These are phyloP conservation scores for Leonotis leonurus DNA, from an alignment of 257 asterid species.

Conservation along the genomic window DNA sequence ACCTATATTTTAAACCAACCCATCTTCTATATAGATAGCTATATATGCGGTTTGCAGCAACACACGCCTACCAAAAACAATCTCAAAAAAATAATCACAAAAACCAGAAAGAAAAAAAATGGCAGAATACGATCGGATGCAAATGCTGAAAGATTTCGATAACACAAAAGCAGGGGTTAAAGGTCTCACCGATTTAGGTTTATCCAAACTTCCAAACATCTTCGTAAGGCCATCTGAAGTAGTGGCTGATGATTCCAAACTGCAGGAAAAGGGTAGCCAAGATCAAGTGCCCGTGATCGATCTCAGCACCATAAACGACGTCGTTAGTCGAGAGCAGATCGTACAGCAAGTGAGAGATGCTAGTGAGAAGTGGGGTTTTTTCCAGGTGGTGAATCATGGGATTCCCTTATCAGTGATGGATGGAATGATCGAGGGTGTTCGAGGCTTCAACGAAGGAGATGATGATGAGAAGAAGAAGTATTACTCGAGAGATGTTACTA, in stretches of 20 bases:
- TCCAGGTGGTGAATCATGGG: conserved; percentile 45
- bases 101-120: too few species aligned
- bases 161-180: conserved; percentile 50
- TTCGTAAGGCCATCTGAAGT: conserved; percentile 34
- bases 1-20: too few species aligned
- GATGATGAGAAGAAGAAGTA: conserved; percentile 34
- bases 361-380: conserved; percentile 41
- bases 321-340: conserved; percentile 4
- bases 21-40: too few species aligned
- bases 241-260: background rate
- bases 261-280: background rate
- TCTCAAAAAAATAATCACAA: too few species aligned
- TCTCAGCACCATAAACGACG: conserved; percentile 11
- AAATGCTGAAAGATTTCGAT: conserved; percentile 44
- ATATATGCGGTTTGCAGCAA: too few species aligned
- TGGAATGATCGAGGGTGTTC: conserved; percentile 23
- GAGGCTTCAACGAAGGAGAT: conserved; percentile 30
- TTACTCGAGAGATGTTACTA: conserved; percentile 31
- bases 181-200: conserved; percentile 40
- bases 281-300: conserved; percentile 36
- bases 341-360: conserved; percentile 27
- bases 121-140: too few species aligned
- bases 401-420: conserved; percentile 23
- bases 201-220: conserved; percentile 28
- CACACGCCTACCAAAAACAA: too few species aligned